phyloP scores from a whole-genome alignment of 2,329 filamentous ascomycete genomes.

The Trichoderma sp. region DNA sequence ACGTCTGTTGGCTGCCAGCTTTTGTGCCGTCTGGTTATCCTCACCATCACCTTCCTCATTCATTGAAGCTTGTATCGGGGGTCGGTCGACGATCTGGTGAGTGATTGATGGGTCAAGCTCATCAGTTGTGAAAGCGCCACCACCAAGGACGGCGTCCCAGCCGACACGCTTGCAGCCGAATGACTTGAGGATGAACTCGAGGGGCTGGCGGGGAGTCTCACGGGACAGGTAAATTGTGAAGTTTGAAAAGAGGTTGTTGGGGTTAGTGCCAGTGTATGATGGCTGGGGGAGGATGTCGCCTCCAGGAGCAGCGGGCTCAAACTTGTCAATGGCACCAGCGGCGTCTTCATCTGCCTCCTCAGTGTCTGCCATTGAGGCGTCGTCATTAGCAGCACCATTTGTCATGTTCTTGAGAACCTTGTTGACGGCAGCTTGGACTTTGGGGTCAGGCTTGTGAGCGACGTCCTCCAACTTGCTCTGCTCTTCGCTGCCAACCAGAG shows the following conservation, averaged over 20 bases:
- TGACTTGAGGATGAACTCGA: conserved; percentile 90
- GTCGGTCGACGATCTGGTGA: conserved; percentile 93
- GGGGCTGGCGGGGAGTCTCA: conserved; percentile 84
- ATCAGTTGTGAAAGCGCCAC: conserved; percentile 87
- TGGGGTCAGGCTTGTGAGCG: conserved; percentile 58
- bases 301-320: conserved; percentile 79
- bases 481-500: conserved; percentile 57
- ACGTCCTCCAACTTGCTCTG: conserved; percentile 52
- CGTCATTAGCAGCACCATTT: conserved; percentile 38
- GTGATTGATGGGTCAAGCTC: conserved; percentile 88
- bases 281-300: conserved; percentile 88
- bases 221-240: conserved; percentile 92
- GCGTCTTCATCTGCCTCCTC: conserved; percentile 51
- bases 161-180: conserved; percentile 96
- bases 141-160: conserved; percentile 89
- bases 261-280: conserved; percentile 62
- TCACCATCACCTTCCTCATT: conserved; percentile 52
- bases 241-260: conserved; percentile 77
- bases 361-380: conserved; percentile 40
- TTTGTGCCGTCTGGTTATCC: conserved; percentile 64
- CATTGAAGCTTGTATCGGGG: conserved; percentile 64
- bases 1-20: conserved; percentile 63
- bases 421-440: conserved; percentile 66
- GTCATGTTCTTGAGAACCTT: conserved; percentile 60
- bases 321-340: conserved; percentile 79